phyloP scores from a whole-genome alignment of 2,329 filamentous ascomycete species.

The Fusarium sp. region DNA sequence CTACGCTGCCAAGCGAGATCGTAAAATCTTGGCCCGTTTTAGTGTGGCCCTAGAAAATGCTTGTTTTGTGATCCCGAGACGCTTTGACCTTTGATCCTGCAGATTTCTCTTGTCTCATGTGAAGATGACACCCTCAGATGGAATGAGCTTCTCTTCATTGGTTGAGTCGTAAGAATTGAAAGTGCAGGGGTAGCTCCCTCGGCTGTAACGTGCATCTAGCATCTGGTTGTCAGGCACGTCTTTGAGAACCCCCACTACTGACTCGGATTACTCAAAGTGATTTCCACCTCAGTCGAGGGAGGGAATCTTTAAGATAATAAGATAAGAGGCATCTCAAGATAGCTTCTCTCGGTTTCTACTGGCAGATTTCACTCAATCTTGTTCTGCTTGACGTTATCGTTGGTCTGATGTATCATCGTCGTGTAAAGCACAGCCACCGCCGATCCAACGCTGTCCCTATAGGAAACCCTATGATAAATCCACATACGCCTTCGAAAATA shows the following conservation, averaged over 20 bases:
- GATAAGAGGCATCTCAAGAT: background rate
- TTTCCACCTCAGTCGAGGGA: background rate
- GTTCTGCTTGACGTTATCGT: background rate
- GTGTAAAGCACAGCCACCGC: conserved; percentile 1
- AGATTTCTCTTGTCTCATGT: background rate
- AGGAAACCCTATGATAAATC: background rate
- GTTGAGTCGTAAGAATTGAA: background rate
- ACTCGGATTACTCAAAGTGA: background rate
- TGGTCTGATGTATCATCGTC: background rate
- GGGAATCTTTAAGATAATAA: background rate
- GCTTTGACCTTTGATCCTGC: background rate
- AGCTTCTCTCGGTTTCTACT: background rate
- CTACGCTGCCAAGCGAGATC: background rate
- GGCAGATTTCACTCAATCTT: background rate
- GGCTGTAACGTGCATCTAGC: background rate
- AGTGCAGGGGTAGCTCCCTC: background rate
- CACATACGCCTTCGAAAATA: background rate
- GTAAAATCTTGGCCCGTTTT: background rate
- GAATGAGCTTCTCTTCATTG: background rate
- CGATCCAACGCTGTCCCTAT: background rate
- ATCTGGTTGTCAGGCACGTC: background rate
- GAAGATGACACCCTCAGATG: background rate
- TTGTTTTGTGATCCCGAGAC: background rate
- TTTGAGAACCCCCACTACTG: background rate
- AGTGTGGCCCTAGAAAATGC: background rate